Evolutionary conservation across 2,329 filamentous ascomycete genomes (phyloP), one percentile per base, ranked within the genome.

Genomic region (Penicillium sp.): DNA sequence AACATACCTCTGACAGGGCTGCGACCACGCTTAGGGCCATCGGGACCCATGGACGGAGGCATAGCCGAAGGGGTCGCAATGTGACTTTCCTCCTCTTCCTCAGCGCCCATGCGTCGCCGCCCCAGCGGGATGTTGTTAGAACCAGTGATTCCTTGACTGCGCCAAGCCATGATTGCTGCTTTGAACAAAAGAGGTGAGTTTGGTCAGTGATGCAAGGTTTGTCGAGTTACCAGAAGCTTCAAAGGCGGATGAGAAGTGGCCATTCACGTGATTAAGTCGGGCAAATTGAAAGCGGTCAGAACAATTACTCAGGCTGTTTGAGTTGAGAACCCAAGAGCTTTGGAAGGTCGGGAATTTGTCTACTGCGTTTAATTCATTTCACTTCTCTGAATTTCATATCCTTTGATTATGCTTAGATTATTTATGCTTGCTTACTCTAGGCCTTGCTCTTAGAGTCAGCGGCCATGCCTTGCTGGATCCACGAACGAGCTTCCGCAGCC

Each of bases 101-200:
- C 87, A 62, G 84, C 89, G 57, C 86, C 88, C 66, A 95, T 92
- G 58, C 92, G 89, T 63, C 86, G 84, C 66, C 86, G 95, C 49
- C 94, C 94, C 58, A 99, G 80, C 57, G 94, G 94, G 68, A 99
- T 96, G 71, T 97, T 97, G 78, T 99, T 99, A 43, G 95, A 97
- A 49, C 94, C 94, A 18, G 94, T 99, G 73, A 96, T 96, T 66
- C 94, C 94, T 69, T 85, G 81, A 64, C 81, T 83, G 61, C 85
- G 81, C 84, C 85, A 87, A 73, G 85, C 77, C 85, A 87, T 87
- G 22, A 52, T 53, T 59, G 48, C 49, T 51, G 47, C 24, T 40
- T 43, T 52, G 53, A 48, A 45, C 43, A 54, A 42, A 48, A 61
- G 39, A 57, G 38, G 27, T 50, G 32, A 47, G 13, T 39, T 18